Evolutionary conservation across 805 yeast species (phyloP).

Genomic region (Starmerella davenportii): DNA sequence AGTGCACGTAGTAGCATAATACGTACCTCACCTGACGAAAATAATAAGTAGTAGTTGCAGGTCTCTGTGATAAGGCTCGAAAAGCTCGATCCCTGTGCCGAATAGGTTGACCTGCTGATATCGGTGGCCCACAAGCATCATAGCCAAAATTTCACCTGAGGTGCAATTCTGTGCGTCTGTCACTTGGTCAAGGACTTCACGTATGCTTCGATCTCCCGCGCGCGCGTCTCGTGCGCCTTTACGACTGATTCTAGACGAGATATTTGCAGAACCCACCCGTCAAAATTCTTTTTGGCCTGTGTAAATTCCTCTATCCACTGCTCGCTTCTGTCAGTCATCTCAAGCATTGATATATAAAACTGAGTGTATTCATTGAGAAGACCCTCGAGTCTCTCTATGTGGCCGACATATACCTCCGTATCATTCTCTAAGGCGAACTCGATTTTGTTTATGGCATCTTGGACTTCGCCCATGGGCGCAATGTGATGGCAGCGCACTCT

Average conservation of each 20-base stretch:
- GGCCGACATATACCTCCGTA: constrained; percentile 9
- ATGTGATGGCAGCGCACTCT: neutral
- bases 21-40: too few species aligned
- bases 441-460: neutral
- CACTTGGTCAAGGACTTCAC: too few species aligned
- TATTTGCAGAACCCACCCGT: neutral
- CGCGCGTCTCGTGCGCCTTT: neutral
- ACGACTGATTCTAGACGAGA: neutral
- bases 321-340: constrained; percentile 14
- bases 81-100: too few species aligned
- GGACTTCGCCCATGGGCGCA: neutral
- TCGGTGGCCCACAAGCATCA: too few species aligned
- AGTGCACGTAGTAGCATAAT: too few species aligned
- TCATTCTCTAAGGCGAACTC: constrained; percentile 13
- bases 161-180: too few species aligned
- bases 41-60: too few species aligned
- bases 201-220: neutral
- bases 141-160: too few species aligned
- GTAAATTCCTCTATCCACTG: constrained; percentile 11
- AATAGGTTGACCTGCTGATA: too few species aligned
- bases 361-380: constrained; percentile 6
- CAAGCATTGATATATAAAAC: constrained; percentile 10
- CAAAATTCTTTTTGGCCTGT: neutral
- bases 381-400: constrained; percentile 11
- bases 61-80: too few species aligned